A percentile compares a stretch with the other conserved stretches of the same genome.
These are phyloP conservation scores for Taphrina flavorubra DNA, from an alignment of 1,139 yeast species.

Conservation along the genomic window DNA sequence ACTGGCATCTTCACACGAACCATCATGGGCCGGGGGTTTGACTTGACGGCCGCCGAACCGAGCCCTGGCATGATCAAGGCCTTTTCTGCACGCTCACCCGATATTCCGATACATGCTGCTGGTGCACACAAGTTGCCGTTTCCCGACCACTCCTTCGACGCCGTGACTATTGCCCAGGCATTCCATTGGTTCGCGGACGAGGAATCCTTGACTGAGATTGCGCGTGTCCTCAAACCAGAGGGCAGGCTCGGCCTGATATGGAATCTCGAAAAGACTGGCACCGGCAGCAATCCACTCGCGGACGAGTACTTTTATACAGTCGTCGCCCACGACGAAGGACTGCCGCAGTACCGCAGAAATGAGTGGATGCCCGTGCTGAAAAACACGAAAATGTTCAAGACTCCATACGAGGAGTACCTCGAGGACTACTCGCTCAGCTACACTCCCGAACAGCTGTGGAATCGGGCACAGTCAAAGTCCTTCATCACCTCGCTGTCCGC, in stretches of 20 bases:
- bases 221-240: slow-evolving; percentile 61
- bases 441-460: slow-evolving; percentile 55
- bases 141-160: slow-evolving; percentile 58
- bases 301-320: slow-evolving; percentile 54
- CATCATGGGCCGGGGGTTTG: slow-evolving; percentile 57
- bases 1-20: slow-evolving; percentile 69
- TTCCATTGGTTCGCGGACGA: slow-evolving; percentile 71
- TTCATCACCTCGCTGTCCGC: slow-evolving; percentile 60
- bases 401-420: slow-evolving; percentile 52
- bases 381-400: slow-evolving; percentile 49
- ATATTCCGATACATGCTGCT: slow-evolving; percentile 53
- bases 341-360: slow-evolving; percentile 66
- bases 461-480: slow-evolving; percentile 65
- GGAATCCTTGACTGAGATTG: slow-evolving; percentile 59
- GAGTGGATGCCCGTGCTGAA: slow-evolving; percentile 59
- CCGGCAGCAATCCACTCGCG: neutral
- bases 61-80: slow-evolving; percentile 64
- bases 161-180: slow-evolving; percentile 67
- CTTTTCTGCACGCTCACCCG: slow-evolving; percentile 60
- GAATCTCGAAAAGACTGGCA: slow-evolving; percentile 54
- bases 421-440: slow-evolving; percentile 49
- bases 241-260: slow-evolving; percentile 64
- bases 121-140: slow-evolving; percentile 61
- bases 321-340: slow-evolving; percentile 52
- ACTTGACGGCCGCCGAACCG: slow-evolving; percentile 63